These are phyloP conservation scores for Trichoderma sp. DNA, from an alignment of 2,329 filamentous ascomycete genomes.

Conservation along the genomic window DNA sequence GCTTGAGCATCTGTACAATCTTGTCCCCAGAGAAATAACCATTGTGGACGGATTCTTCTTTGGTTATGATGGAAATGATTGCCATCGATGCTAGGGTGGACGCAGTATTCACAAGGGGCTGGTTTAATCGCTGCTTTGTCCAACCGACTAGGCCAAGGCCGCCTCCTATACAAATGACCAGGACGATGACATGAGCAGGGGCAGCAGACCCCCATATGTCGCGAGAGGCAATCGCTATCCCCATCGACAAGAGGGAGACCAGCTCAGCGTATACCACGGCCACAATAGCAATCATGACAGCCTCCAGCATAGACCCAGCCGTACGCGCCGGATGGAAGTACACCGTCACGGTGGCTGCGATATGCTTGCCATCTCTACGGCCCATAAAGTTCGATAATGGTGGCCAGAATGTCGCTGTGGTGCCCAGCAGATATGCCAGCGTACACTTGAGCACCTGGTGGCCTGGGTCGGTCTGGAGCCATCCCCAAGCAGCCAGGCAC, in stretches of 20 bases:
- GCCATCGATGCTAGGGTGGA: slow-evolving; percentile 85
- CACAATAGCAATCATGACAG: slow-evolving; percentile 71
- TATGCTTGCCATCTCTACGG: slow-evolving; percentile 86
- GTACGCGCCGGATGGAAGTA: slow-evolving; percentile 92
- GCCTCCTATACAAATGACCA: slow-evolving; percentile 81
- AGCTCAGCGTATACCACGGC: slow-evolving; percentile 73
- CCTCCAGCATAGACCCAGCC: slow-evolving; percentile 86
- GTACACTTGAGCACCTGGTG: slow-evolving; percentile 88
- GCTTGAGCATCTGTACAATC: slow-evolving; percentile 78
- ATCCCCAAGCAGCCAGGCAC: slow-evolving; percentile 52
- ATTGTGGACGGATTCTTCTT: slow-evolving; percentile 83
- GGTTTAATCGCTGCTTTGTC: slow-evolving; percentile 78
- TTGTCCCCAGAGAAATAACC: slow-evolving; percentile 81
- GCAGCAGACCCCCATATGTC: slow-evolving; percentile 64
- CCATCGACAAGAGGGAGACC: slow-evolving; percentile 83
- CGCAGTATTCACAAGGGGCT: slow-evolving; percentile 79
- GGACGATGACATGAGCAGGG: slow-evolving; percentile 75
- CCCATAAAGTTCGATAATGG: slow-evolving; percentile 74
- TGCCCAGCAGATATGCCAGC: slow-evolving; percentile 83
- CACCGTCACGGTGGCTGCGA: slow-evolving; percentile 89
- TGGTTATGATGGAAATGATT: slow-evolving; percentile 86
- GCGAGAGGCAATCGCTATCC: slow-evolving; percentile 78
- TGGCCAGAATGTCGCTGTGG: slow-evolving; percentile 80
- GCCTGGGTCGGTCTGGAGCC: slow-evolving; percentile 71
- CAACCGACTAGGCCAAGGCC: slow-evolving; percentile 86